Evolutionary conservation across 441 rosid genomes (phyloP).

Genomic region (Adansonia grandidieri): DNA sequence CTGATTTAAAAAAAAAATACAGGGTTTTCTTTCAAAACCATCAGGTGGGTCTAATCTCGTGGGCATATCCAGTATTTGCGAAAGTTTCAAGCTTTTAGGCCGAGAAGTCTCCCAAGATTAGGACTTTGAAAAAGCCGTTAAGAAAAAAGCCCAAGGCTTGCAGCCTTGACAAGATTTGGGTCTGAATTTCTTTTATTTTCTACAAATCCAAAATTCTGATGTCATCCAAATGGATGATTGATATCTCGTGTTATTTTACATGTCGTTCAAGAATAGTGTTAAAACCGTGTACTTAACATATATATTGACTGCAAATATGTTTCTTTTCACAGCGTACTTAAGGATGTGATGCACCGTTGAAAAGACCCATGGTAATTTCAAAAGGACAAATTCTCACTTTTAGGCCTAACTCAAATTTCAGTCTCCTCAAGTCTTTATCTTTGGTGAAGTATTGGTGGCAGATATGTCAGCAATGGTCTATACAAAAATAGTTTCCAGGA

Average conservation of each 20-base stretch:
- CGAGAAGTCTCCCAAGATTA: not conserved
- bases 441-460: too few relatives aligned
- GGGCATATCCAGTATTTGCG: not conserved
- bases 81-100: conserved; percentile 8
- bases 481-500: too few relatives aligned
- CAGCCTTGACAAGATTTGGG: not conserved
- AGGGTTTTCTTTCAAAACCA: not conserved
- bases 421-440: not conserved
- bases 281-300: not conserved
- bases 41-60: conserved; percentile 4
- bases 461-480: not conserved
- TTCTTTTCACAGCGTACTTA: too few relatives aligned
- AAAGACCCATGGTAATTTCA: not conserved
- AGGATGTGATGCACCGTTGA: too few relatives aligned
- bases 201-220: not conserved
- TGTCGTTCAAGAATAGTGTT: not conserved
- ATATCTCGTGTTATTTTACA: not conserved
- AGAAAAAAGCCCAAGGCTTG: not conserved
- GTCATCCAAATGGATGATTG: not conserved
- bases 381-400: not conserved
- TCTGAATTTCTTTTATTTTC: not conserved
- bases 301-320: too few relatives aligned
- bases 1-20: too few relatives aligned
- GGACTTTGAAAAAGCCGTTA: not conserved
- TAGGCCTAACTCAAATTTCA: not conserved